phyloP scores from a whole-genome alignment of 2,329 filamentous ascomycete species.

The Sporothrix pallida region DNA sequence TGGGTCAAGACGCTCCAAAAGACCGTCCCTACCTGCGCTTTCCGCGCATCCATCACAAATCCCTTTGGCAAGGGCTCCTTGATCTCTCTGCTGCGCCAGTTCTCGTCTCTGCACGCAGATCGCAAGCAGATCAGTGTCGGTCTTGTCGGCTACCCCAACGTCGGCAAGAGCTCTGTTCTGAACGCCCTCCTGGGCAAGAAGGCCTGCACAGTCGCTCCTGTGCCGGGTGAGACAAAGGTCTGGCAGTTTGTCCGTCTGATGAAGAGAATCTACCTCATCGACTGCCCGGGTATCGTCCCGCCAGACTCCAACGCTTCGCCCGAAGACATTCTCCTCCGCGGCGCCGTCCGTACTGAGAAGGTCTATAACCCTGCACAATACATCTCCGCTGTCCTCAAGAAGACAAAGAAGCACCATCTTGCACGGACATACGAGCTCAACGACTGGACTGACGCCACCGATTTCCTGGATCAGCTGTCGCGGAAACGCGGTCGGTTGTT shows the following conservation, averaged over 20 bases:
- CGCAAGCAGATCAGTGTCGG: slow-evolving; percentile 85
- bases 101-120: slow-evolving; percentile 68
- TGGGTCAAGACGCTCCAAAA: slow-evolving; percentile 91
- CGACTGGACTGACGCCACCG: slow-evolving; percentile 75
- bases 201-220: slow-evolving; percentile 90
- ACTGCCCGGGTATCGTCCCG: slow-evolving; percentile 95
- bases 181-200: slow-evolving; percentile 93
- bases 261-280: slow-evolving; percentile 86
- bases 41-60: slow-evolving; percentile 93
- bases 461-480: slow-evolving; percentile 86
- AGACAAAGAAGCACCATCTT: slow-evolving; percentile 84
- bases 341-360: slow-evolving; percentile 92
- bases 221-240: slow-evolving; percentile 93
- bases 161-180: slow-evolving; percentile 95
- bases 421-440: slow-evolving; percentile 91
- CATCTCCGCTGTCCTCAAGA: slow-evolving; percentile 78
- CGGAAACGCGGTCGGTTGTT: slow-evolving; percentile 85
- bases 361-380: slow-evolving; percentile 97
- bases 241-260: slow-evolving; percentile 52
- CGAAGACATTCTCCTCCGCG: slow-evolving; percentile 85
- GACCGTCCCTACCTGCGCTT: slow-evolving; percentile 91
- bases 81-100: slow-evolving; percentile 90
- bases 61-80: slow-evolving; percentile 95
- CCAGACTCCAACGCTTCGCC: slow-evolving; percentile 83
- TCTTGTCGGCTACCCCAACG: slow-evolving; percentile 83